Evolutionary conservation across 768 basidiomycete genomes (phyloP), one percentile per base, ranked within the genome.

Genomic region (Clitopilus hobsonii): DNA sequence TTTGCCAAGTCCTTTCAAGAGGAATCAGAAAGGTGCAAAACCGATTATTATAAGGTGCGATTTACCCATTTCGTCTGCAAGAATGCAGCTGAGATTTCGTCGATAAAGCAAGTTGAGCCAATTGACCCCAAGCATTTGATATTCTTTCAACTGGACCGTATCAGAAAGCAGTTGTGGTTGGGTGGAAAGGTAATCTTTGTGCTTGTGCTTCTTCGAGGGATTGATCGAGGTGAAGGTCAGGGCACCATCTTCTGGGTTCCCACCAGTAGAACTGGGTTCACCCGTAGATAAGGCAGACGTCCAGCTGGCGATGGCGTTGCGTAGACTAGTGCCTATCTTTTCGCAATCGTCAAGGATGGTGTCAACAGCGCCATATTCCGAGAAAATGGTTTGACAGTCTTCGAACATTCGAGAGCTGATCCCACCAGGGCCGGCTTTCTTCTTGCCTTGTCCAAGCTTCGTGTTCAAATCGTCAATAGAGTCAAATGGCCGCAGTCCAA

Each of bases 61-160:
- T 83, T 62, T 70, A 91, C 96, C 96, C 97, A 99, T 99, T 70
- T 99, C 97, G 69, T 99, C 97, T 1, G 97, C 97, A 38, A 99
- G 80, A 65, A 99, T 98, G 69, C 96, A 98, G 59, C 93, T 95
- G 51, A 90, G 79, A 56, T 81, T 80, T 63, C 82, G 85, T 55
- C 77, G 79, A 69, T 94, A 94, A 51, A 98, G 74, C 20, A 98
- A 71, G 70, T 92, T 85, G 59, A 99, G 75, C 97, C 97, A 99
- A 68, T 98, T 99, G 53, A 99, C 80, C n/a, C 97, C 97, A 55
- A 98, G 78, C 56, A 98, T 75, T 70, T 99, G 96, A 69, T 99
- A 99, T 61, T 96, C 95, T 75, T 99, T 99, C 63, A 99, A 75
- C 63, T 75, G 77, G 56, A 95, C 85, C 47, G 79, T 81, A 26